These are phyloP conservation scores for Hypoxylon sp. DNA, from an alignment of 2,329 filamentous ascomycete genomes.

Conservation along the genomic window DNA sequence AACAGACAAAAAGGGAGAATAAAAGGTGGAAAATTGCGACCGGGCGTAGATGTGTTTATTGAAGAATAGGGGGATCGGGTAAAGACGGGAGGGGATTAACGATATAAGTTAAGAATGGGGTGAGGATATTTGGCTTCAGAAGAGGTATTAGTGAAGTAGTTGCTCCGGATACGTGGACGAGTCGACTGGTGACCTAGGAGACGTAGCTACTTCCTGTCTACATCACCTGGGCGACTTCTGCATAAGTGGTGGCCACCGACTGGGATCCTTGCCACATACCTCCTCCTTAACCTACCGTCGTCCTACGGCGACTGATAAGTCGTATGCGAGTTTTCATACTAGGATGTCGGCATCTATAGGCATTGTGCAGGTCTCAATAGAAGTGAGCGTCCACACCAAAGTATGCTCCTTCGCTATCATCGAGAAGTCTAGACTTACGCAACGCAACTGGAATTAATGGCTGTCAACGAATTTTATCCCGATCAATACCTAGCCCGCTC, in stretches of 20 bases:
- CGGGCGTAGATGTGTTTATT: not conserved
- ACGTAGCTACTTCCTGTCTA: not conserved
- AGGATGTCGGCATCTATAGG: not conserved
- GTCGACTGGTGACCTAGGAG: not conserved
- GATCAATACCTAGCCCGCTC: conserved; percentile 36
- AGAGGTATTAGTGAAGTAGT: not conserved
- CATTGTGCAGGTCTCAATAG: not conserved
- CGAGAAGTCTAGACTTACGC: not conserved
- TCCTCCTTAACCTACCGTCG: not conserved
- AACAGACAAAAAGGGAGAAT: not conserved
- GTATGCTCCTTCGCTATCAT: not conserved
- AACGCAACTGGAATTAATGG: conserved; percentile 25
- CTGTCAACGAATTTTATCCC: conserved; percentile 33
- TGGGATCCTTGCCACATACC: not conserved
- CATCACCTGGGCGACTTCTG: not conserved
- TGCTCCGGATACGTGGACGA: not conserved
- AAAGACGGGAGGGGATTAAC: not conserved
- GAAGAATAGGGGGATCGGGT: not conserved
- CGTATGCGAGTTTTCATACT: not conserved
- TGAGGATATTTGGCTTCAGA: not conserved
- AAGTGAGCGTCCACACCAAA: not conserved
- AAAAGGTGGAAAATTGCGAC: not conserved
- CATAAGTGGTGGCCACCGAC: not conserved
- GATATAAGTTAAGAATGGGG: not conserved
- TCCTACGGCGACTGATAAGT: not conserved